Evolutionary conservation across 768 basidiomycete species (phyloP), one percentile per base, ranked within the genome.

Genomic region (Leccinum obscurum): DNA sequence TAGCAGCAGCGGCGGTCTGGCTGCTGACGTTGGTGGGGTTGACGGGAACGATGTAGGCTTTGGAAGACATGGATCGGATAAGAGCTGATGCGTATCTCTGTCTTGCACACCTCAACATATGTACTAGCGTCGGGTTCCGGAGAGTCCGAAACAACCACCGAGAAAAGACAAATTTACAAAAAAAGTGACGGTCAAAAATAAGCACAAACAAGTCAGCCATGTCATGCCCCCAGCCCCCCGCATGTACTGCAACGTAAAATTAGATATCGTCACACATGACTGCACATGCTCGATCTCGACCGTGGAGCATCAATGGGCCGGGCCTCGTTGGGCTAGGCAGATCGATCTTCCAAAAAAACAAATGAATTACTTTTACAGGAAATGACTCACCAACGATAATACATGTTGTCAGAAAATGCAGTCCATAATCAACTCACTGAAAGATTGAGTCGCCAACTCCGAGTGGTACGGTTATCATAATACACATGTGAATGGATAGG

Each of bases 1-100:
- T 76, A 0, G 77, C 62, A 13, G 68, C 65, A 17, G 71, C 65
- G 56, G 30, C 66, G 61, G 15, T 77, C 68, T 6, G 72, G 74
- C 60, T 58, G 70, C 59, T 77, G 41, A 44, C n/a, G 10, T 44
- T 44, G 8, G 17, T 68, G 63, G 81, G 84, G 70, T 88, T 82
- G 72, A 84, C 74, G 6, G 85, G 87, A 49, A 88, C 69, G 72
- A 90, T 65, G 71, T 79, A 83, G 15, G 86, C 84, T 26, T 79
- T 77, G 26, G 81, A 77, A 32, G 86, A 79, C 80, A 87, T 86
- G 39, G 74, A 75, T 70, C 73, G 59, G 30, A 65, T 35, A 6
- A 67, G 61, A n/a, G 52, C 56, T 63, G 69, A 61, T 66, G 60
- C 32, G 60, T 63, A 64, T 67, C 63, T 66, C 46, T 62, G 64